Evolutionary conservation across 208 protist genomes (phyloP), one percentile per base, ranked within the genome.

Genomic region (Tritrichomonas musculus): DNA sequence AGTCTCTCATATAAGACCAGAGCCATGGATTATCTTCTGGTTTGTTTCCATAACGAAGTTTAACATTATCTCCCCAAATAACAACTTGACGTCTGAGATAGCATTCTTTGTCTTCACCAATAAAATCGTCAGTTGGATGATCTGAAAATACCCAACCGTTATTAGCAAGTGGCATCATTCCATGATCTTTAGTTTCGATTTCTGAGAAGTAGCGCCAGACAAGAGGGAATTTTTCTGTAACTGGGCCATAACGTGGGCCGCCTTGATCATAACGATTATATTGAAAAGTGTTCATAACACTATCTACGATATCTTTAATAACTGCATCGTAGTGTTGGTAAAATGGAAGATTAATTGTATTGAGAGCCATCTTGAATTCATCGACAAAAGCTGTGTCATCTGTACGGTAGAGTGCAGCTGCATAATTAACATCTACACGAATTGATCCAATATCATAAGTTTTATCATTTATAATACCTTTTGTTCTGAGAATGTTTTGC

Each of bases 81-180:
- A 60, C 47, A 47, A 88, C 77, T 57, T 88, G 41, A 5, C 77
- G 25, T 20, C 77, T 25, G 33, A 88, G 39, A 39, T 88, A 88
- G 2, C 17, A 44, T 39, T 88, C 77, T 20, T 27, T 60, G 4
- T 57, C 44, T 49, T 88, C 47, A 17, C 27, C 20, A 27, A 88
- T 88, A 33, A 88, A 88, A 57, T 88, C 77, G 33, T 88, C 77
- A 57, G 77, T 88, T 88, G 77, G 77, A 44, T 88, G n/a, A 9
- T 44, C 47, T 17, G 41, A 44, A 39, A 60, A 88, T 1, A 88
- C 14, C 77, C 77, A 88, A 33, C 77, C 77, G n/a, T 88, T 88
- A 30, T 88, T 88, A 3, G 77, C 77, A 30, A 88, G 30, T 9
- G 25, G 41, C 30, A 88, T 39, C 14, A 88, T n/a, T 57, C 47